Evolutionary conservation across 257 asterid genomes (phyloP).

Genomic region (Nicotiana noctiflora): DNA sequence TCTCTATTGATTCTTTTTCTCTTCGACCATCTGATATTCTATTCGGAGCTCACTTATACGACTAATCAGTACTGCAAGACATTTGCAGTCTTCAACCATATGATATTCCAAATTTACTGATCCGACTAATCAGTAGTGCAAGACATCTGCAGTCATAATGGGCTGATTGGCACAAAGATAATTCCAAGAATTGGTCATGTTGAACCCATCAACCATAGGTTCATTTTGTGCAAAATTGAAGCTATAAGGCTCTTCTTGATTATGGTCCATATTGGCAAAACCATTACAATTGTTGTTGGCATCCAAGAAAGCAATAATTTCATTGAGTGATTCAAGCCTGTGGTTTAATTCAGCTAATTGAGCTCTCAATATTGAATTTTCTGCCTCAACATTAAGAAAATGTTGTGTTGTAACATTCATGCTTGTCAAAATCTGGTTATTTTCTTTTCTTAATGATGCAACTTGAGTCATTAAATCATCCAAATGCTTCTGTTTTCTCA

Average conservation of each 20-base stretch:
- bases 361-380: constrained; percentile 71
- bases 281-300: constrained; percentile 12
- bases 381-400: constrained; percentile 52
- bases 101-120: not conserved
- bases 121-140: constrained; percentile 24
- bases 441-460: constrained; percentile 46
- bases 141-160: constrained; percentile 39
- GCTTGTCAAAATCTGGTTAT: constrained; percentile 43
- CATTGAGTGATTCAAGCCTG: constrained; percentile 64
- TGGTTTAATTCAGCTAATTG: constrained; percentile 67
- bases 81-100: not conserved
- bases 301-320: constrained; percentile 37
- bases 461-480: constrained; percentile 68
- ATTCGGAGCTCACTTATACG: not conserved
- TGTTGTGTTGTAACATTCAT: constrained; percentile 46
- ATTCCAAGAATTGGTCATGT: constrained; percentile 45
- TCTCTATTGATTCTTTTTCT: not conserved
- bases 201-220: constrained; percentile 22
- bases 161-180: constrained; percentile 44
- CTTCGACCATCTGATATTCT: not conserved
- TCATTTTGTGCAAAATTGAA: not conserved
- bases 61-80: no score
- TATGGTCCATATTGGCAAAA: not conserved
- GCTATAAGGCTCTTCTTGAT: not conserved
- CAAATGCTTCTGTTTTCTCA: constrained; percentile 77